Evolutionary conservation across 768 basidiomycete species (phyloP), one percentile per base, ranked within the genome.

Genomic region (Neoboletus subvelutipes): DNA sequence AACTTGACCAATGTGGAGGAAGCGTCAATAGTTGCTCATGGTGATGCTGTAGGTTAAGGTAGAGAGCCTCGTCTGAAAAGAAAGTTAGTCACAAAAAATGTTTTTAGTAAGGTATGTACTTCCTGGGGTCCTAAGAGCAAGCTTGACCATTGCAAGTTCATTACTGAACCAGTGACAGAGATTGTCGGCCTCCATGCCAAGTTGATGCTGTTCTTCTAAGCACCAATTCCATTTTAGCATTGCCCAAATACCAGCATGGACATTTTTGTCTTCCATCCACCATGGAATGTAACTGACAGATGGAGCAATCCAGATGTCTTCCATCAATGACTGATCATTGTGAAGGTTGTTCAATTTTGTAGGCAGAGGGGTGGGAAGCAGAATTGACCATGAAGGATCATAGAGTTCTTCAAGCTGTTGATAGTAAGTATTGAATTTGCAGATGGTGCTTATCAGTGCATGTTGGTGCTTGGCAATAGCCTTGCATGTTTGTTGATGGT

Each of bases 121-220:
- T n/a, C n/a, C n/a, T n/a, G n/a, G n/a, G n/a, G n/a, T n/a, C n/a
- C 26, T 26, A 36, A 36, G 36, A 15, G 26, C 46, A 12, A 59
- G 54, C 28, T 68, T 69, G 1, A 75, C 50, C 0, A 68, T 64
- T 0, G 51, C 45, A 0, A 77, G 50, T 51, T 77, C 74, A 4
- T 54, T 39, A 0, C 67, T 60, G 54, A 69, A 76, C 75, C 76
- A 78, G 0, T 54, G 42, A 29, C 70, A 73, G 0, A 78, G 58
- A 31, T 78, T 76, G 45, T 75, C 67, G 0, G 71, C 67, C 52
- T 77, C 74, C 0, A 31, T 5, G 0, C 58, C 63, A 0, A 76
- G 59, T 0, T 68, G 60, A 1, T 26, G 29, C 4, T 49, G 49
- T 57, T 77, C 74, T 53, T 77, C 75, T 4, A 24, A 8, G 47